A percentile compares a stretch with the other conserved stretches of the same genome.
Evolutionary conservation across 305 asterid genomes (phyloP).

Genomic region (Stenogyne calaminthoides): DNA sequence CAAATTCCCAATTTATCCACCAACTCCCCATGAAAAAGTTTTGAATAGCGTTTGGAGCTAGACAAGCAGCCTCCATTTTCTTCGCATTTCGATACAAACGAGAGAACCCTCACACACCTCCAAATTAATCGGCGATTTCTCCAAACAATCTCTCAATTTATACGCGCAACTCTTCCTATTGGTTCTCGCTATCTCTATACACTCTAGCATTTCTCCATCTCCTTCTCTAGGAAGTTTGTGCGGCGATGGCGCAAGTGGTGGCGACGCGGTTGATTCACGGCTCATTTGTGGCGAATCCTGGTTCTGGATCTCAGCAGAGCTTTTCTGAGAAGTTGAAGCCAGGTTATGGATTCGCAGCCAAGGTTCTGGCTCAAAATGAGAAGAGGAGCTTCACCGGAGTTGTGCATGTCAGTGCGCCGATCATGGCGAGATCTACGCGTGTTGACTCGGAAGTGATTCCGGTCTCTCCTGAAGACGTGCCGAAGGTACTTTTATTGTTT

Average conservation of each 20-base stretch:
- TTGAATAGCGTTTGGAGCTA: not conserved
- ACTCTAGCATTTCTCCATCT: slow-evolving; percentile 4
- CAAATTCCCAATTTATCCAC: slow-evolving; percentile 27
- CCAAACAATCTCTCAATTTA: slow-evolving; percentile 33
- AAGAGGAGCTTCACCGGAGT: slow-evolving; percentile 39
- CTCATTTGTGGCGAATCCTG: slow-evolving; percentile 42
- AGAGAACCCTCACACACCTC: slow-evolving; percentile 30
- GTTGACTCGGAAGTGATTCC: slow-evolving; percentile 54
- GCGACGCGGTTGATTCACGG: slow-evolving; percentile 62
- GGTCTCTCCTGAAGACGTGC: slow-evolving; percentile 58
- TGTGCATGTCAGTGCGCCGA: slow-evolving; percentile 42
- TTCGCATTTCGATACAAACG: slow-evolving; percentile 42
- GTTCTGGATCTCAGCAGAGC: slow-evolving; percentile 46
- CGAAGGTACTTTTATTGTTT: slow-evolving; percentile 42
- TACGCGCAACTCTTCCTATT: slow-evolving; percentile 4
- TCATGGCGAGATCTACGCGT: slow-evolving; percentile 53
- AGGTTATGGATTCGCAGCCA: slow-evolving; percentile 48
- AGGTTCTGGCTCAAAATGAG: slow-evolving; percentile 40
- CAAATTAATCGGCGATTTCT: slow-evolving; percentile 43
- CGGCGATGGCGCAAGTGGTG: slow-evolving; percentile 64
- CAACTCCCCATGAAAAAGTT: slow-evolving; percentile 19
- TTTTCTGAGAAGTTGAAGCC: slow-evolving; percentile 55
- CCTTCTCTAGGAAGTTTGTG: slow-evolving; percentile 14
- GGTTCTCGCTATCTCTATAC: not conserved
- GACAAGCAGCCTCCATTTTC: slow-evolving; percentile 31